Evolutionary conservation across 2,329 filamentous ascomycete species (phyloP), one percentile per base, ranked within the genome.

Genomic region (Penicillium corylophilum): DNA sequence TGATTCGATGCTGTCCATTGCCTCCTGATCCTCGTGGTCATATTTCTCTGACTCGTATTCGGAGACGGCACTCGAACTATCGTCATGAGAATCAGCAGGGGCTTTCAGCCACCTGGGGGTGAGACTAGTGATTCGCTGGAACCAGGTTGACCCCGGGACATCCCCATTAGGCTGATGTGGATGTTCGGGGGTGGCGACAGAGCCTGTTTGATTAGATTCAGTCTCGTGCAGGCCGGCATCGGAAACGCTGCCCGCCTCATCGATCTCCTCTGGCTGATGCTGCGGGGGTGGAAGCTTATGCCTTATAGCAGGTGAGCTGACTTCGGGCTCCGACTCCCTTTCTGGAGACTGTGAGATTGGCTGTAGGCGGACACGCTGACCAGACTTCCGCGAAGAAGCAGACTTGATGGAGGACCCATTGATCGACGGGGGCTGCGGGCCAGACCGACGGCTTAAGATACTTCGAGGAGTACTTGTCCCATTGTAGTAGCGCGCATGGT

Each of bases 91-190:
- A 40, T 54, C 52, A 5, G 44, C 42, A 9, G 68, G 68, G n/a
- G 66, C 65, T 62, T 64, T 69, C 45, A 71, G 48, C 68, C 68
- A 71, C 48, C 61, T 57, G 15, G 68, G 68, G 2, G 68, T 71
- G 28, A 71, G 55, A 54, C 59, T 69, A 22, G 66, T 65, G 20
- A 71, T 65, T 53, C 54, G 67, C 47, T 66, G 62, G 45, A 72
- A 71, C 72, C 70, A 74, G 51, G 71, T 69, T 55, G 69, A 66
- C 46, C 63, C 61, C 47, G 58, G 64, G n/a, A 44, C 56, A 31
- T 60, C 54, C 29, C 36, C 52, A 36, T 48, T 55, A 18, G 51
- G 44, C 18, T 51, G 56, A 22, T 43, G 60, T 39, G 53, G 36
- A 44, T 44, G 56, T 23, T 56, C 50, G 18, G 67, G 67, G 29